These are phyloP conservation scores for Aspergillus sp. DNA, from an alignment of 2,329 filamentous ascomycete species.

Conservation along the genomic window DNA sequence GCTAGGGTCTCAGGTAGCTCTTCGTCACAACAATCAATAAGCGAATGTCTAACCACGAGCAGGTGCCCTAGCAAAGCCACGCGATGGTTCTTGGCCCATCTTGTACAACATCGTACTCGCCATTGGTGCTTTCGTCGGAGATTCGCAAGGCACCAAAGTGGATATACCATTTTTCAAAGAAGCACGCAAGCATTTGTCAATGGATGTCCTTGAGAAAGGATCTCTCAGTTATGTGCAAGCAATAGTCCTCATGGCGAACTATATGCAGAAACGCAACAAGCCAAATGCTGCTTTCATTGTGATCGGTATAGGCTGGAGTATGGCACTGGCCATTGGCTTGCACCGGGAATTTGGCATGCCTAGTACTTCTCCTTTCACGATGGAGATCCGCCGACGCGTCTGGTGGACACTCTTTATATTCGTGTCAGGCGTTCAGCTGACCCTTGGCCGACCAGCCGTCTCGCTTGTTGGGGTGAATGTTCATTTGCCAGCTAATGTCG, in stretches of 20 bases:
- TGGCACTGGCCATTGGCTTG: constrained; percentile 22
- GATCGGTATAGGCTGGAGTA: constrained; percentile 24
- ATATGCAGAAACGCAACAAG: constrained; percentile 25
- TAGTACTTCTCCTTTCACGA: constrained; percentile 23
- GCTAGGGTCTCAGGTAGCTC: constrained; percentile 19
- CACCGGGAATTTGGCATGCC: constrained; percentile 27
- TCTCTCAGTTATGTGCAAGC: constrained; percentile 25
- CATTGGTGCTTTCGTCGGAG: constrained; percentile 22
- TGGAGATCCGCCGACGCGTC: constrained; percentile 24
- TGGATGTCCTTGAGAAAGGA: constrained; percentile 24
- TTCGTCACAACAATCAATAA: not conserved
- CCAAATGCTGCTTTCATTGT: constrained; percentile 23
- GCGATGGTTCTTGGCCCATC: constrained; percentile 22
- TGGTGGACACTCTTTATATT: constrained; percentile 28
- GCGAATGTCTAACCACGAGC: not conserved
- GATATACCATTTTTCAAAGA: constrained; percentile 23
- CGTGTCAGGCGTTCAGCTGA: constrained; percentile 22
- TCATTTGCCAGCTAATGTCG: constrained; percentile 20
- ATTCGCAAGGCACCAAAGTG: constrained; percentile 20
- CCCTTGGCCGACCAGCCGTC: constrained; percentile 21
- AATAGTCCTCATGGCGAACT: constrained; percentile 23
- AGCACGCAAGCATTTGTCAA: constrained; percentile 21
- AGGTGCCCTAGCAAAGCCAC: constrained; percentile 23
- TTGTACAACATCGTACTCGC: constrained; percentile 23
- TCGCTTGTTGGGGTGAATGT: constrained; percentile 24